A percentile compares a stretch with the other conserved stretches of the same genome.
Conservation (phyloP, 495 filamentous ascomycete genomes). For the Tuber indicum region DNA sequence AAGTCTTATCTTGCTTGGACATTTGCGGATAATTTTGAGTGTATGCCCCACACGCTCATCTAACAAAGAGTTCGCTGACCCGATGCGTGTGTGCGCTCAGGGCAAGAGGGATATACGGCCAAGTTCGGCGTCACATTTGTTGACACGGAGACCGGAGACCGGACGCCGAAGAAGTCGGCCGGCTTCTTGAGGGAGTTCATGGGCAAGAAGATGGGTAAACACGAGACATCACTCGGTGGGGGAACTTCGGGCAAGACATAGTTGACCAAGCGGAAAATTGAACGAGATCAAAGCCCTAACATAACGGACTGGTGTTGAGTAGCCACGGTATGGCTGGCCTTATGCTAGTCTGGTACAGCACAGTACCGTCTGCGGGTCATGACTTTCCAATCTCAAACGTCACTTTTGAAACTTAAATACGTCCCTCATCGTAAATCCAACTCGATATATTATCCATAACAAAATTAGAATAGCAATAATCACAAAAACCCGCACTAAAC, state of each 20-base stretch:
- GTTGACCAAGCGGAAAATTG: background rate
- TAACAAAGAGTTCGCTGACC: background rate
- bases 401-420: background rate
- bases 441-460: background rate
- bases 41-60: constrained; percentile 31
- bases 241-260: background rate
- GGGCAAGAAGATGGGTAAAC: constrained; percentile 44
- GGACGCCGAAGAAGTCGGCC: constrained; percentile 67
- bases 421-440: background rate
- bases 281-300: background rate
- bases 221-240: background rate
- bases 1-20: constrained; percentile 70
- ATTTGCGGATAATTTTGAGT: constrained; percentile 67
- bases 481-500: background rate
- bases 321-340: no score
- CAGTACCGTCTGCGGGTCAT: background rate
- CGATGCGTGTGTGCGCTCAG: background rate
- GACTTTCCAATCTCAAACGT: background rate
- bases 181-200: constrained; percentile 57
- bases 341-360: no score
- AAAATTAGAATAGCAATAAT: background rate
- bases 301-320: no score
- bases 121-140: constrained; percentile 73
- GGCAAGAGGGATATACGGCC: constrained; percentile 76
- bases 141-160: constrained; percentile 66